Evolutionary conservation across 2,329 filamentous ascomycete genomes (phyloP), one percentile per base, ranked within the genome.

Genomic region (Colletotrichum agaves): DNA sequence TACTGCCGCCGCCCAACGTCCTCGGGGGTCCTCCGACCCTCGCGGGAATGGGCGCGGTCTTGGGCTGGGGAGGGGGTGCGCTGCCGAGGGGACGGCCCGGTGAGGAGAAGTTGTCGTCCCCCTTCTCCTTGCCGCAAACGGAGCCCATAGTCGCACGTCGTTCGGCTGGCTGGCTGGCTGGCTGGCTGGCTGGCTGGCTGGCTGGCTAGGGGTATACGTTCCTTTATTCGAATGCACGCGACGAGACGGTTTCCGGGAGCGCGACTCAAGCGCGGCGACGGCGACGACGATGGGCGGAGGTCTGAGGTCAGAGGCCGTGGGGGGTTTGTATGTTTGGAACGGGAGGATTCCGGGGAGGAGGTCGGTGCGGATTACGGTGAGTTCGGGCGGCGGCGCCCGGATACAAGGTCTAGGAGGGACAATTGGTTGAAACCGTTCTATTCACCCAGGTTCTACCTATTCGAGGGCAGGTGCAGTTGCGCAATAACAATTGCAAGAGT

Each of bases 41-140:
- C 71, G 78, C 80, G 72, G 85, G 84, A 71, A 88, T 83, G 74
- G 84, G 82, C 64, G 83, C 85, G 71, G 82, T 87, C 63, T 78
- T 78, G 70, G 75, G 82, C 71, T 76, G 84, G 70, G 81, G 78
- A 78, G 75, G 83, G 44, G 82, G 81, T 5, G 84, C 82, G 41
- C 89, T 84, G 72, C 88, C 91, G 61, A 97, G 84, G 41, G 89
- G 87, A 61, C 93, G 91, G 67, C 93, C 93, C 55, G 91, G 90
- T 61, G 88, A 87, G 59, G 88, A 81, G 82, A 94, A 96, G 78
- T 88, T 84, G 73, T 92, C 89, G 73, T 92, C 89, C 70, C 87
- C 81, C 35, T 88, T 78, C 89, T 92, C 85, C 78, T 93, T 94
- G 77, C 93, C 92, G 83, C 93, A 97, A 80, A 93, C 86, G 78